Conservation (phyloP, 148 eudicot species). For the Chenopodium suecicum region DNA sequence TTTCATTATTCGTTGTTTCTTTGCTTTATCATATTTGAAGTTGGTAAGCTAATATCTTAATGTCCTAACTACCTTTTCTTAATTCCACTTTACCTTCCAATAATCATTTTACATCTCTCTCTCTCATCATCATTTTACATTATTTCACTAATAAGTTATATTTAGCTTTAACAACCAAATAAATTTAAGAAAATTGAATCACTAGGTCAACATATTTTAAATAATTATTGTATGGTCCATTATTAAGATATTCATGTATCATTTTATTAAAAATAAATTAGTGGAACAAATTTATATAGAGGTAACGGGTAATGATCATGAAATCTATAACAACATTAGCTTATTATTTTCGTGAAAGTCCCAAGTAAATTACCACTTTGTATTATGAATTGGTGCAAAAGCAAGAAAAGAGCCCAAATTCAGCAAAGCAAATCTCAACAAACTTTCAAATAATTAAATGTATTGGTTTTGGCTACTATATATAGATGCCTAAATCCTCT, state of each 20-base stretch:
- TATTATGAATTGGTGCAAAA: background rate
- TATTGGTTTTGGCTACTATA: background rate
- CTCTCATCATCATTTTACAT: constrained; percentile 4
- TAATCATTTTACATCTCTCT: background rate
- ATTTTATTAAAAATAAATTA: too few species aligned
- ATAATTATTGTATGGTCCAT: background rate
- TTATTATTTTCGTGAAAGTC: constrained; percentile 3
- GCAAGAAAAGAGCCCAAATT: background rate
- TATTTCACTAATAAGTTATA: background rate
- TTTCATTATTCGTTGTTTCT: constrained; percentile 14
- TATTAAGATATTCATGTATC: too few species aligned
- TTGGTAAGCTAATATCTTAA: constrained; percentile 32
- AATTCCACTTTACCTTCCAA: background rate
- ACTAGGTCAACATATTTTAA: background rate
- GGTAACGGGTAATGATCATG: background rate
- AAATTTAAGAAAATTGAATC: background rate
- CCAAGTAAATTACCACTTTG: background rate
- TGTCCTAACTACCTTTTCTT: constrained; percentile 29
- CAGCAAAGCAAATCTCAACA: background rate
- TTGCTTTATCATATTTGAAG: constrained; percentile 20
- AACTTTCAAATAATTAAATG: background rate
- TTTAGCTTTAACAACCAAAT: background rate
- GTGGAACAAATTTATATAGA: background rate
- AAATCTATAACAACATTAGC: background rate
- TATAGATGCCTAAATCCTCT: background rate